Evolutionary conservation across 306 rosid genomes (phyloP).

Genomic region (Prunus mume): DNA sequence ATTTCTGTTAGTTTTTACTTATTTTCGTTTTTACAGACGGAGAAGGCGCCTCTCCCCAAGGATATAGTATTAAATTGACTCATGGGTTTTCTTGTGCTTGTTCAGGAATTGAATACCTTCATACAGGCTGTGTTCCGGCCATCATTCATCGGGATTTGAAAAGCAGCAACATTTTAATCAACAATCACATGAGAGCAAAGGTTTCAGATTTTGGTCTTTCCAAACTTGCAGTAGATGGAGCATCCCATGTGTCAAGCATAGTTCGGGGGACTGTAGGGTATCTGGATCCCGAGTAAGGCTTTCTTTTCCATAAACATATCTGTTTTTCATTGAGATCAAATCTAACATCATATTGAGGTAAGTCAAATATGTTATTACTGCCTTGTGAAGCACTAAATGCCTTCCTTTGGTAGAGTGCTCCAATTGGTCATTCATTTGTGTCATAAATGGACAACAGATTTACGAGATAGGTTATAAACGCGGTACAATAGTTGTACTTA

Average conservation of each 20-base stretch:
- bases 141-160: conserved; percentile 93
- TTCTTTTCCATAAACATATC: conserved; percentile 13
- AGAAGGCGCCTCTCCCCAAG: not conserved
- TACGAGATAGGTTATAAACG: not conserved
- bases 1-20: not conserved
- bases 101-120: conserved; percentile 98
- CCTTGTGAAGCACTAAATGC: not conserved
- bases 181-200: conserved; percentile 84
- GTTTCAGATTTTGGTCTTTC: conserved; percentile 98
- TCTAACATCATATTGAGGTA: conserved; percentile 15
- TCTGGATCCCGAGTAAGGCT: conserved; percentile 92
- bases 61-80: conserved; percentile 10
- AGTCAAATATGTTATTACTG: not conserved
- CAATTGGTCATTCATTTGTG: not conserved
- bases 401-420: conserved; percentile 5
- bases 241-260: conserved; percentile 89
- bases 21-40: not conserved
- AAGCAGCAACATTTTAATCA: conserved; percentile 97
- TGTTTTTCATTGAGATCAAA: conserved; percentile 15
- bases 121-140: conserved; percentile 87
- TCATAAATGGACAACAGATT: not conserved
- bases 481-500: not conserved
- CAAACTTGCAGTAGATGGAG: conserved; percentile 92
- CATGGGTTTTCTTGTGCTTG: conserved; percentile 18
- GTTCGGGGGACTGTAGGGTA: conserved; percentile 98